These are phyloP conservation scores for Amanita muscaria DNA, from an alignment of 768 basidiomycete genomes.

Conservation along the genomic window DNA sequence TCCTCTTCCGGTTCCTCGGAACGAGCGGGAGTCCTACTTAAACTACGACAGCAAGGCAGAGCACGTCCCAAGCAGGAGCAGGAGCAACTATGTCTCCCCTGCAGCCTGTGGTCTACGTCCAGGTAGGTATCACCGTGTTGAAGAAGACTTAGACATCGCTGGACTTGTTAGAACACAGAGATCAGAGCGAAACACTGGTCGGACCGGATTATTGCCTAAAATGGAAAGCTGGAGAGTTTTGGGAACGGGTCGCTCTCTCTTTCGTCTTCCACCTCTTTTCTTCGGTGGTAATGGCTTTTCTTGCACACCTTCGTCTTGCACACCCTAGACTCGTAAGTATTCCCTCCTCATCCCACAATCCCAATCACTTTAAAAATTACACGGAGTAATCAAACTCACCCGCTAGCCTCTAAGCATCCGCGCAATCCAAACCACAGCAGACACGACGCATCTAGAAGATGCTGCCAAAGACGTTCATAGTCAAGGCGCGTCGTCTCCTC, in stretches of 20 bases:
- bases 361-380: background rate
- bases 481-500: too few relatives aligned
- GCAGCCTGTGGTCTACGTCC: too few relatives aligned
- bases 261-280: background rate
- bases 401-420: conserved; percentile 29
- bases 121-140: conserved; percentile 22
- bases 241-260: background rate
- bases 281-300: background rate
- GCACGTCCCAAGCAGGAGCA: conserved; percentile 23
- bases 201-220: too few relatives aligned
- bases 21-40: too few relatives aligned
- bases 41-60: conserved; percentile 12
- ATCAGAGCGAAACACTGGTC: too few relatives aligned
- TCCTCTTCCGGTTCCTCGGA: too few relatives aligned
- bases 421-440: conserved; percentile 70
- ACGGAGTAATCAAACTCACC: too few relatives aligned
- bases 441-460: too few relatives aligned
- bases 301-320: conserved; percentile 1
- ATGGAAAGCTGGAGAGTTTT: too few relatives aligned
- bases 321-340: conserved; percentile 5
- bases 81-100: too few relatives aligned
- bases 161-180: conserved; percentile 35
- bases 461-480: too few relatives aligned
- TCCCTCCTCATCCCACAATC: background rate
- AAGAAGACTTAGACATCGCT: conserved; percentile 50